Base-by-base conservation (phyloP, 768 basidiomycete species). In the Lentinus brumalis region DNA sequence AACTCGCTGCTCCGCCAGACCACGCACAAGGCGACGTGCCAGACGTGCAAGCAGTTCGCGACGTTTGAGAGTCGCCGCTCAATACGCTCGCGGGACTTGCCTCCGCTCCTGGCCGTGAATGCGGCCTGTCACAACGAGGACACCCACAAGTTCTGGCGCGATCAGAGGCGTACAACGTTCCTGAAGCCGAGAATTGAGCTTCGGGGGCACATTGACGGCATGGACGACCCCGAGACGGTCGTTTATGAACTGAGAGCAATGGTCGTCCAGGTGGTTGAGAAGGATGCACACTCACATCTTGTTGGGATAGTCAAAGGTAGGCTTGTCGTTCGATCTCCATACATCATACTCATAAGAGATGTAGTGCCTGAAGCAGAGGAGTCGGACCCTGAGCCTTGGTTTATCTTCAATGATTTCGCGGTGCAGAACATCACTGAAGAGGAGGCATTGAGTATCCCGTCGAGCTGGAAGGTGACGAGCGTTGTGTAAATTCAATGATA, bases 351-450 rank as follows among this genome's bases (percentile, higher is more conserved):
- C 8, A 46, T 56, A 5, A 5, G 10, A 53, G 44, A 26, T 31
- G 4, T 63, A 94, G 92, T 95, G 41, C 91, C 91, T 0, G 86
- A 88, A 58, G 83, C 83, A 1, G 86, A 88, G 68, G 73, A 69
- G 8, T 45, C 44, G 16, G 69, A 77, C 11, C 58, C 70, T 1
- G 74, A 78, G 54, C 84, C 86, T 1, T 99, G 97, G 97, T 89
- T 89, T 68, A 74, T 98, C 56, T 98, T 98, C 85, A 99, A 99
- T 69, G 97, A 99, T 70, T 99, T 99, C 69, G 81, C 87, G 1
- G 97, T 99, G 12, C 80, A 81, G 50, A 91, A 92, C 57, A 85
- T 98, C 32, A 78, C 89, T 2, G 91, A 96, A 73, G 82, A 87
- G 38, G 95, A 98, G 67, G 96, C 92, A 1, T 74, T 98, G 60